Base-by-base conservation (phyloP, 2,329 filamentous ascomycete species). In the Malbranchea cinnamomea region DNA sequence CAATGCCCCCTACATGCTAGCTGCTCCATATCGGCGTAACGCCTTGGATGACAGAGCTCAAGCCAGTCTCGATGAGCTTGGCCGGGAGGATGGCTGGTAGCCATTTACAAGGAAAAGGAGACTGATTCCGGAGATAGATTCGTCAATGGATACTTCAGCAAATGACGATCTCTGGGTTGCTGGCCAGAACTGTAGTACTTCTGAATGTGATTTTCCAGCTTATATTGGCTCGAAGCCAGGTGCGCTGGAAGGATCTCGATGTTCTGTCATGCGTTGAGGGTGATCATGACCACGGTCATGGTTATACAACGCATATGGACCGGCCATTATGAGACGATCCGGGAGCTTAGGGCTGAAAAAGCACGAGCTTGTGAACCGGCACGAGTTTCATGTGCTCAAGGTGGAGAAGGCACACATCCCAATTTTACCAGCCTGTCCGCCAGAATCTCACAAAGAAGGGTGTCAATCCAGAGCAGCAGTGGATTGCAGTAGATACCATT, bases 181-280 rank as follows among this genome's bases (percentile, higher is more conserved):
- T n/a, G n/a, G n/a, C n/a, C n/a, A n/a, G n/a, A n/a, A n/a, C n/a
- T n/a, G n/a, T n/a, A n/a, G n/a, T n/a, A n/a, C n/a, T n/a, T n/a
- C n/a, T n/a, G n/a, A n/a, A n/a, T n/a, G n/a, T n/a, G n/a, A n/a
- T n/a, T n/a, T n/a, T n/a, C n/a, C n/a, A n/a, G n/a, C n/a, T n/a
- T n/a, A n/a, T n/a, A n/a, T n/a, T n/a, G n/a, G n/a, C n/a, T n/a
- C n/a, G n/a, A n/a, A n/a, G n/a, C n/a, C n/a, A n/a, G n/a, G 60
- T 50, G 0, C 52, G 53, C 4, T 70, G 59, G 57, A 59, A 62
- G 26, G 67, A 63, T 8, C 48, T 63, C 37, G 60, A 68, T 33
- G 56, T 71, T 1, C 49, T 73, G 3, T 65, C 63, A 40, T 57
- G 53, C 28, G 71, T 71, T 28, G 62, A 71, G 37, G 67, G 67